These are phyloP conservation scores for Metschnikowia amazonensis DNA, from an alignment of 805 yeast genomes.

Conservation along the genomic window DNA sequence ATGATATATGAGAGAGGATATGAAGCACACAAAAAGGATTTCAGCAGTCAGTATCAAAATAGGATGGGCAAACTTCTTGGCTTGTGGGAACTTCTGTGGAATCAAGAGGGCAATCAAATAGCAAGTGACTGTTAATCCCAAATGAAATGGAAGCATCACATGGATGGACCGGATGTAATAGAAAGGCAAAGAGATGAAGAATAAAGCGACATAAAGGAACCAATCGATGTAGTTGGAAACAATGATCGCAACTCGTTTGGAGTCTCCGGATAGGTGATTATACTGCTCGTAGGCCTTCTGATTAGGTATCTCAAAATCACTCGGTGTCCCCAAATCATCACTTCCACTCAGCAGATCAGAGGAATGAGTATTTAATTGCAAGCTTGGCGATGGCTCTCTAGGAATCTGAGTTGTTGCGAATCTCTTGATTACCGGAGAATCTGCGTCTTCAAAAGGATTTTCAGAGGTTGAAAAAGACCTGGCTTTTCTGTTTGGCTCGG, in stretches of 20 bases:
- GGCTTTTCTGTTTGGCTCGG: constrained; percentile 3
- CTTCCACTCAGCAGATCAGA: neutral
- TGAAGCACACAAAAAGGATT: constrained; percentile 60
- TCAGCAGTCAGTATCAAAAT: constrained; percentile 61
- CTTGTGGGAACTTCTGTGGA: constrained; percentile 41
- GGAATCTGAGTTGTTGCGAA: constrained; percentile 1
- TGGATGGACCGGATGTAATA: constrained; percentile 49
- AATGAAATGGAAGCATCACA: constrained; percentile 58
- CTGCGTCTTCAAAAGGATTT: constrained; percentile 5
- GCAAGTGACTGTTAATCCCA: constrained; percentile 54
- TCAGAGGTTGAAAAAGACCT: constrained; percentile 7
- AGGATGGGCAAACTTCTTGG: constrained; percentile 62
- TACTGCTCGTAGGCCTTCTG: constrained; percentile 5
- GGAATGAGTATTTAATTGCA: neutral
- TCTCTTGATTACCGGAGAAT: neutral
- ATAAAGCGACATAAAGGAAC: constrained; percentile 44
- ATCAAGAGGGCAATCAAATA: constrained; percentile 50
- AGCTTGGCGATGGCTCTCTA: neutral
- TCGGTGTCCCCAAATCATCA: neutral
- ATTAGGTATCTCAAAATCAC: neutral
- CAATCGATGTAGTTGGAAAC: constrained; percentile 52
- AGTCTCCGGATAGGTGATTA: constrained; percentile 9
- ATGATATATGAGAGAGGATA: constrained; percentile 52
- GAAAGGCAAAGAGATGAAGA: constrained; percentile 55
- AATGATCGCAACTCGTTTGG: constrained; percentile 31